A percentile compares a stretch with the other conserved stretches of the same genome.
Evolutionary conservation across 805 yeast species (phyloP).

Genomic region (Kuraishia molischiana): DNA sequence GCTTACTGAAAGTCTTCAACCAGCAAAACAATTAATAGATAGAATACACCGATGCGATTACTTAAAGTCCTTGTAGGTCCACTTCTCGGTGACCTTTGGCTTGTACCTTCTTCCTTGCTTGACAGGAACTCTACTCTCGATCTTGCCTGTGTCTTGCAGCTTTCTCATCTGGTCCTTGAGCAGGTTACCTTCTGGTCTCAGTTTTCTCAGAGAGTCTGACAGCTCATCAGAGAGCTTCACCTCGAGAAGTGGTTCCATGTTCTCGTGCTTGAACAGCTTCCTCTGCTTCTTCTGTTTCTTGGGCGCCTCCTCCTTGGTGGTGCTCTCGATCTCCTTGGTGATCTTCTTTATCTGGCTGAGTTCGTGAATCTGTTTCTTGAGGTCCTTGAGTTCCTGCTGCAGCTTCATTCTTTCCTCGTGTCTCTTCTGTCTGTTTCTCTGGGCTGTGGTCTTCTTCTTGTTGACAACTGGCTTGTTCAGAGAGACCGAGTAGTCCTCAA

Average conservation of each 20-base stretch:
- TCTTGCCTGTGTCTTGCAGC: slow-evolving; percentile 75
- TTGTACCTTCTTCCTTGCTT: slow-evolving; percentile 57
- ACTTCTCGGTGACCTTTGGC: slow-evolving; percentile 78
- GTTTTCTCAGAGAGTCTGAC: slow-evolving; percentile 70
- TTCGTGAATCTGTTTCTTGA: slow-evolving; percentile 54
- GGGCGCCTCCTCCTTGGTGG: slow-evolving; percentile 3
- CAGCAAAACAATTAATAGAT: too few relatives aligned
- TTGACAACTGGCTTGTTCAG: slow-evolving; percentile 58
- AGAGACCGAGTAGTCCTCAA: slow-evolving; percentile 39
- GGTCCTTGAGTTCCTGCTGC: slow-evolving; percentile 39
- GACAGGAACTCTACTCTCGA: slow-evolving; percentile 75
- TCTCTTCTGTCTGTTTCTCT: slow-evolving; percentile 62
- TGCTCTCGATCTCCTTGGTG: slow-evolving; percentile 13
- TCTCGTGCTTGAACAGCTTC: slow-evolving; percentile 30
- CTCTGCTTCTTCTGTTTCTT: slow-evolving; percentile 17
- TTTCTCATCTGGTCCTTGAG: slow-evolving; percentile 74
- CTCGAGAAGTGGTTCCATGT: slow-evolving; percentile 39
- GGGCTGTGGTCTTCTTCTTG: slow-evolving; percentile 67
- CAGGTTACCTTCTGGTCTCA: slow-evolving; percentile 87
- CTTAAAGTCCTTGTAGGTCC: slow-evolving; percentile 87
- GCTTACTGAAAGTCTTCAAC: too few relatives aligned
- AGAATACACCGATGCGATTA: too few relatives aligned
- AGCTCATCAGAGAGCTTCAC: slow-evolving; percentile 86
- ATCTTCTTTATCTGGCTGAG: slow-evolving; percentile 42
- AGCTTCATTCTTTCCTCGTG: slow-evolving; percentile 50